These are phyloP conservation scores for Hemerocallis citrina DNA, from an alignment of 106 monocot species.

Conservation along the genomic window DNA sequence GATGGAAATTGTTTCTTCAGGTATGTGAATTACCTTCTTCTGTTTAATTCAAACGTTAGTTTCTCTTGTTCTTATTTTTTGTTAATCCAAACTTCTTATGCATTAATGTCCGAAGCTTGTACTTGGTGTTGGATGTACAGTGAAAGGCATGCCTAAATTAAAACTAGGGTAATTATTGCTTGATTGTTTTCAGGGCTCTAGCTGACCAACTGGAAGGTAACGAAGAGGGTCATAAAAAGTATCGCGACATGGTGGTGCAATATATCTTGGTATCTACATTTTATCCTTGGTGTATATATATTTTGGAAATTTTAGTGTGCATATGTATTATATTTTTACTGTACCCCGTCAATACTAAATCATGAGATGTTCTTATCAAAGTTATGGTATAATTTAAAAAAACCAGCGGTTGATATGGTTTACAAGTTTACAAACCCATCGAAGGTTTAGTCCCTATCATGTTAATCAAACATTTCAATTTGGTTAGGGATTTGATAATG, in stretches of 20 bases:
- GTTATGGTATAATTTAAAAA: too few relatives aligned
- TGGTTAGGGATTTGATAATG: too few relatives aligned
- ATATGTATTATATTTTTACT: too few relatives aligned
- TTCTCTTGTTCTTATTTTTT: neutral
- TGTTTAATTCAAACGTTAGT: too few relatives aligned
- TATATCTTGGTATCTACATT: constrained; percentile 58
- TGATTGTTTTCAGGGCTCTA: constrained; percentile 40
- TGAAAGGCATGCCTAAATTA: neutral
- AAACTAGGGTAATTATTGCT: neutral
- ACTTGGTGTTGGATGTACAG: neutral
- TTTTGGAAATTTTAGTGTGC: too few relatives aligned
- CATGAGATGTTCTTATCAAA: too few relatives aligned
- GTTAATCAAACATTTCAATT: too few relatives aligned
- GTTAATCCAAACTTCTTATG: neutral
- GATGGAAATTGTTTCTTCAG: constrained; percentile 96
- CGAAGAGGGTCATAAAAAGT: constrained; percentile 69
- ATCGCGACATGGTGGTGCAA: constrained; percentile 61
- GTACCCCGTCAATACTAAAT: too few relatives aligned
- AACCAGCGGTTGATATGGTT: too few relatives aligned
- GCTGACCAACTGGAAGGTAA: constrained; percentile 83
- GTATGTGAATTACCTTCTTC: constrained; percentile 19
- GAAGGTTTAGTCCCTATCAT: too few relatives aligned
- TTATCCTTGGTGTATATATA: too few relatives aligned
- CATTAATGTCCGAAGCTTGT: neutral
- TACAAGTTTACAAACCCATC: too few relatives aligned